Percentiles rank a stretch among this genome's conserved stretches.
Conservation (phyloP, 2,329 filamentous ascomycete genomes). For the Fusarium papillatum region DNA sequence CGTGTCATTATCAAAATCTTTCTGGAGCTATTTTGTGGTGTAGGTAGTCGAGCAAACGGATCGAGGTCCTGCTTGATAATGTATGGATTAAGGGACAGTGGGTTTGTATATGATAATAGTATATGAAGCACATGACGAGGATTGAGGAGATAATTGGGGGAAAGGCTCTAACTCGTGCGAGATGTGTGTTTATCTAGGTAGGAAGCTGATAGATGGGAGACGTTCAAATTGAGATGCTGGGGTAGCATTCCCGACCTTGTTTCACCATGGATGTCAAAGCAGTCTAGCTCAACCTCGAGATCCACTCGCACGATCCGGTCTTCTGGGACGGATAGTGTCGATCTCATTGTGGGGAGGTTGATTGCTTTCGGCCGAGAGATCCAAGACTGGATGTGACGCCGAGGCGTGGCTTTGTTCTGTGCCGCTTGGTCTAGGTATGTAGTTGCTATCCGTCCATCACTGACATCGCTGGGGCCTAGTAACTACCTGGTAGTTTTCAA, state of each 20-base stretch:
- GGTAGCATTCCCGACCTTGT: not conserved
- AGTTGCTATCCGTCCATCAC: not conserved
- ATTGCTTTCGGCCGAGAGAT: not conserved
- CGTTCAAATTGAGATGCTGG: constrained; percentile 3
- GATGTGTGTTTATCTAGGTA: not conserved
- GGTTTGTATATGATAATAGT: constrained; percentile 10
- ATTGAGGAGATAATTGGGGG: not conserved
- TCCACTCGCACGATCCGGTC: not conserved
- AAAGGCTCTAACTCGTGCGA: not conserved
- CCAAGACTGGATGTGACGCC: not conserved
- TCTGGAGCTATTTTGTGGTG: not conserved
- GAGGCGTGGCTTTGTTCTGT: not conserved
- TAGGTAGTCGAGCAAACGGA: not conserved
- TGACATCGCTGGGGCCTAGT: not conserved
- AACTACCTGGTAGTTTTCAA: not conserved
- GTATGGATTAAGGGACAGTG: not conserved
- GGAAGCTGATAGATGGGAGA: not conserved
- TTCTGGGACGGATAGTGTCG: not conserved
- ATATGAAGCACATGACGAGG: not conserved
- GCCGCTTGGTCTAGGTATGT: not conserved
- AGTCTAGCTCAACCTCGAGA: not conserved
- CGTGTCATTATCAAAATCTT: not conserved
- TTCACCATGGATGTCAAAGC: not conserved
- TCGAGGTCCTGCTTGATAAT: not conserved
- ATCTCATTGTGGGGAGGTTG: not conserved